Percentiles rank a stretch among this genome's conserved stretches.
These are phyloP conservation scores for Apiotrichum brassicae DNA, from an alignment of 1,284 basidiomycete genomes.

Conservation along the genomic window DNA sequence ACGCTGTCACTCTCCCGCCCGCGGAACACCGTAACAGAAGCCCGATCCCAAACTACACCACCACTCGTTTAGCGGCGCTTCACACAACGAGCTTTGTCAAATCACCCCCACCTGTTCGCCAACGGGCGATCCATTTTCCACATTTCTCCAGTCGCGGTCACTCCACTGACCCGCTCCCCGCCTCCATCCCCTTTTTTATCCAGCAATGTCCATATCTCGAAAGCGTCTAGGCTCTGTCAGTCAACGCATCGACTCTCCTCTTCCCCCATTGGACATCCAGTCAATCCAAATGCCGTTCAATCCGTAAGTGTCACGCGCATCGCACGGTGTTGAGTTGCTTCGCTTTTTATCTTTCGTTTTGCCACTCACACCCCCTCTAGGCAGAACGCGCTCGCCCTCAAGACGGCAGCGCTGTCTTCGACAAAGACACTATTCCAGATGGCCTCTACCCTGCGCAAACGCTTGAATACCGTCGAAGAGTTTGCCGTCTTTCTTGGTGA, in stretches of 20 bases:
- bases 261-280: constrained; percentile 41
- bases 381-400: constrained; percentile 45
- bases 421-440: constrained; percentile 44
- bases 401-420: constrained; percentile 44
- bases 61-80: not conserved
- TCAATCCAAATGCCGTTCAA: constrained; percentile 45
- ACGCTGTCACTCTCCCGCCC: no score
- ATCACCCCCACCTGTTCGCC: not conserved
- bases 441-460: constrained; percentile 38
- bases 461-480: constrained; percentile 39
- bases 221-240: constrained; percentile 44
- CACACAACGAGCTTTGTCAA: not conserved
- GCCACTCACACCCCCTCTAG: constrained; percentile 18
- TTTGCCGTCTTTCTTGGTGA: constrained; percentile 43
- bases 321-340: not conserved
- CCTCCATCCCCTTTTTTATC: not conserved
- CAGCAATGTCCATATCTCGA: constrained; percentile 32
- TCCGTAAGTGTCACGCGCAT: constrained; percentile 29
- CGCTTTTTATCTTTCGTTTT: not conserved
- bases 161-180: not conserved
- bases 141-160: not conserved
- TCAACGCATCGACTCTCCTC: constrained; percentile 32
- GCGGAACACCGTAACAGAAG: not conserved
- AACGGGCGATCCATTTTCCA: not conserved
- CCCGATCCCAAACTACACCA: not conserved